These are phyloP conservation scores for Schoenoplectus triqueter DNA, from an alignment of 202 grass and related monocot genomes.

Conservation along the genomic window DNA sequence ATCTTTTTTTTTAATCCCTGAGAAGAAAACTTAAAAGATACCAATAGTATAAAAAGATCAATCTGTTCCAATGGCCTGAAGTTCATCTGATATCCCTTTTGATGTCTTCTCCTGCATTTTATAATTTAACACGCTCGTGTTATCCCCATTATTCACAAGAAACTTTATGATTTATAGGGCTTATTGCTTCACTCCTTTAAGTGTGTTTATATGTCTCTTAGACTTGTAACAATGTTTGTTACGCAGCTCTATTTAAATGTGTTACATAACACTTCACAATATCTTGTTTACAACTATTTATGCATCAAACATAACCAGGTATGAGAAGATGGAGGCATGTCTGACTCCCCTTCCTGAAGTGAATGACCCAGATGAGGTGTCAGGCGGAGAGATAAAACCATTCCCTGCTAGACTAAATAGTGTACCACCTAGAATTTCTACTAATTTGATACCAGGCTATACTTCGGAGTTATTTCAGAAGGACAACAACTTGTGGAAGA, in stretches of 20 bases:
- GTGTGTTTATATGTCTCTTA: not conserved
- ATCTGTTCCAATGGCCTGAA: not conserved
- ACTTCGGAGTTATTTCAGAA: conserved; percentile 68
- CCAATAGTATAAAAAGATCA: not conserved
- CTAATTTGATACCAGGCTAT: conserved; percentile 63
- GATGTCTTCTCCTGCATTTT: not conserved
- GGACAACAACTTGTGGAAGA: conserved; percentile 92
- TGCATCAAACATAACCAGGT: conserved; percentile 50
- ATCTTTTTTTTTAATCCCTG: not conserved
- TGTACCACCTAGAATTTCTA: conserved; percentile 87
- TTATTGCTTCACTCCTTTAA: conserved; percentile 23
- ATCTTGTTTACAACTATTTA: conserved; percentile 26
- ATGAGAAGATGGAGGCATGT: conserved; percentile 94
- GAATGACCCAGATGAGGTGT: conserved; percentile 64
- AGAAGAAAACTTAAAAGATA: not conserved
- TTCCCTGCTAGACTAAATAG: conserved; percentile 90
- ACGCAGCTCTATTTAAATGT: not conserved
- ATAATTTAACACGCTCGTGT: not conserved
- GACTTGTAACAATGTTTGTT: not conserved
- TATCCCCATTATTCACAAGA: conserved; percentile 2
- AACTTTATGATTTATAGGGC: conserved; percentile 13
- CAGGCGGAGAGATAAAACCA: conserved; percentile 76
- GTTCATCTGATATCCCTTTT: not conserved
- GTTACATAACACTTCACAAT: not conserved
- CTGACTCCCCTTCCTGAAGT: conserved; percentile 82